These are phyloP conservation scores for Lasiosphaeria miniovina DNA, from an alignment of 495 filamentous ascomycete genomes.

Conservation along the genomic window DNA sequence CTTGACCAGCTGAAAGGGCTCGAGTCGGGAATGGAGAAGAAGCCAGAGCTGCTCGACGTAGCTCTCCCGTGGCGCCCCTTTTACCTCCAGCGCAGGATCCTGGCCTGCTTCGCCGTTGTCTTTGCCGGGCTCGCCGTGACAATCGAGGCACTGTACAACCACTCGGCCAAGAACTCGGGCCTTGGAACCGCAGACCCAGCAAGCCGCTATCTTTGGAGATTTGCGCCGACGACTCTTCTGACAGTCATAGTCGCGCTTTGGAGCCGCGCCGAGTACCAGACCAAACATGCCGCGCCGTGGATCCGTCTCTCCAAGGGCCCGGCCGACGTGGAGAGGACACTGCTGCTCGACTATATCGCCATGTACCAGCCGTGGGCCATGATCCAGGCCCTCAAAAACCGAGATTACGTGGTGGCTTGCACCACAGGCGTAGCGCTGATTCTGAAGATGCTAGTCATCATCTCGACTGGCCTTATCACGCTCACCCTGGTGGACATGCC, in stretches of 20 bases:
- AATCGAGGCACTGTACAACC: conserved; percentile 15
- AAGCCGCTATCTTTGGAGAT: conserved; percentile 30
- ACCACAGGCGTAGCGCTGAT: conserved; percentile 16
- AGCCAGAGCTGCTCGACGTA: conserved; percentile 19
- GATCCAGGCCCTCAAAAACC: conserved; percentile 12
- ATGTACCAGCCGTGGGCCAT: conserved; percentile 12
- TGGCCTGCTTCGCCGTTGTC: conserved; percentile 17
- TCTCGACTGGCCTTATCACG: conserved; percentile 23
- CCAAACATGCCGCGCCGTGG: conserved; percentile 32
- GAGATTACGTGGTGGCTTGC: conserved; percentile 23
- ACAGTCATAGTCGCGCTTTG: conserved; percentile 24
- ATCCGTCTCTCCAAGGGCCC: conserved; percentile 14
- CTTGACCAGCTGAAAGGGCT: conserved; percentile 1
- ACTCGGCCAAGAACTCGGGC: conserved; percentile 14
- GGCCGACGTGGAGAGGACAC: conserved; percentile 12
- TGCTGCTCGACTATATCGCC: conserved; percentile 31
- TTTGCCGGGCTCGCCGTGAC: conserved; percentile 14
- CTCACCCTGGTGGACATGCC: conserved; percentile 12
- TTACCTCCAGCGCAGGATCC: conserved; percentile 24
- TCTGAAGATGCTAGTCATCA: conserved; percentile 17
- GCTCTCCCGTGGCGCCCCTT: conserved; percentile 24
- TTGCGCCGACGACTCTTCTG: conserved; percentile 27
- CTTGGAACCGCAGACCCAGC: conserved; percentile 1
- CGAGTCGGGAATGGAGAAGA: conserved; percentile 16
- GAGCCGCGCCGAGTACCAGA: conserved; percentile 31